Base-by-base conservation (phyloP, 2,329 filamentous ascomycete genomes). In the Diplocarpon rosae region DNA sequence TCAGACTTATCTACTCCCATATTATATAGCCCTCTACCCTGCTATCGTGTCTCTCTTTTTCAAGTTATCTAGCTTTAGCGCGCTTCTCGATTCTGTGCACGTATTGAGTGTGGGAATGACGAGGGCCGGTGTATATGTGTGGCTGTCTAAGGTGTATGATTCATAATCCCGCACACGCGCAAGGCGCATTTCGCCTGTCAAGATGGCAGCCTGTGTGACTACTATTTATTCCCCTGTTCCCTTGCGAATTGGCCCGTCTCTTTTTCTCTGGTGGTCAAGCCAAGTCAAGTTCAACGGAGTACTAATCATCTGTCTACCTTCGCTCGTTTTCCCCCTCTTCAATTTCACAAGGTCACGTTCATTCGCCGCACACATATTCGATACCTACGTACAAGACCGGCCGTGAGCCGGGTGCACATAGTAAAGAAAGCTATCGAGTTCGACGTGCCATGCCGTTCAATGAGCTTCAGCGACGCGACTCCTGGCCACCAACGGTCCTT, bases 401-500 rank as follows among this genome's bases (percentile, higher is more conserved):
- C 58, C 56, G 40, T 39, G 58, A 58, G 58, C 58, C 58, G 58
- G 58, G 49, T 48, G 35, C 44, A 42, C 24, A 38, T 37, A 14
- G 15, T 20, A 14, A 27, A 15, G 28, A 14, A 27, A 15, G 28
- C 43, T 24, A 14, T 14, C 33, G 32, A 36, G 24, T 29, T 28
- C 36, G 20, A 27, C 30, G 30, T 32, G 30, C 11, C 13, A 60
- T 60, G 58, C 58, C 58, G 11, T 56, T 55, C 48, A 56, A 57
- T 46, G 46, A 58, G 37, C 54, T 57, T 31, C 50, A 56, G 7
- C 52, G 59, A 10, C 50, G 59, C 6, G 59, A 62, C 47, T 62
- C 59, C 4, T 62, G 59, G 59, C 60, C 60, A 16, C 60, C 60
- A 31, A 62, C 59, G 12, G 56, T 62, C 13, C 37, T 62, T 10